Base-by-base conservation (phyloP, 2,329 filamentous ascomycete species). In the Endocalyx cinctus region DNA sequence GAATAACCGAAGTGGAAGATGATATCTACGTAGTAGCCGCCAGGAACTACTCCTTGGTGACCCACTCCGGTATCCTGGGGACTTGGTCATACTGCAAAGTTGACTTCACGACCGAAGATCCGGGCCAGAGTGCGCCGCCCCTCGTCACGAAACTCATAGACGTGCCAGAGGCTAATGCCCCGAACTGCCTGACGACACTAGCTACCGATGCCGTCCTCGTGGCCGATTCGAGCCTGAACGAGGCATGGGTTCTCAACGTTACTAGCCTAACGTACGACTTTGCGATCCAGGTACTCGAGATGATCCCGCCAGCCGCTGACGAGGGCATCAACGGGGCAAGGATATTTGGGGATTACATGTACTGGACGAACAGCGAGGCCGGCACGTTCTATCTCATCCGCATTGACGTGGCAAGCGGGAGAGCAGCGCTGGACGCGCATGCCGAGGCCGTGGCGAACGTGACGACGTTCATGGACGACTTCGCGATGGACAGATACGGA, bases 401-500 rank as follows among this genome's bases (percentile, higher is more conserved):
- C 18, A 31, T 31, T 14, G 29, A 25, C 29, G 15, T 5, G 18
- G 25, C 4, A 5, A 20, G 29, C 10, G 12, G 6, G n/a, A 10
- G 18, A 11, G 8, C 15, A 14, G 10, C 19, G 6, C 18, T 7
- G 12, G n/a, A 23, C 20, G 29, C 6, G n/a, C 18, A 23, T 18
- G 18, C 29, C 10, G 29, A 23, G 29, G 10, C 15, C 12, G 12
- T 31, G 5, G 29, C 29, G 6, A 6, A 23, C 29, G 12, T n/a
- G 6, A 20, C 14, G 17, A 8, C 18, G 4, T 12, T 23, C 10
- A 23, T 10, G 17, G 29, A 31, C n/a, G 29, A 31, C 29, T 31
- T 31, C 18, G 10, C 29, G 8, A 23, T 23, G 20, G 20, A 42
- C 25, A 14, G 18, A 14, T 15, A 31, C 10, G 40, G 33, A 10